phyloP scores from a whole-genome alignment of 2,329 filamentous ascomycete species.

The Massarina eburnea region DNA sequence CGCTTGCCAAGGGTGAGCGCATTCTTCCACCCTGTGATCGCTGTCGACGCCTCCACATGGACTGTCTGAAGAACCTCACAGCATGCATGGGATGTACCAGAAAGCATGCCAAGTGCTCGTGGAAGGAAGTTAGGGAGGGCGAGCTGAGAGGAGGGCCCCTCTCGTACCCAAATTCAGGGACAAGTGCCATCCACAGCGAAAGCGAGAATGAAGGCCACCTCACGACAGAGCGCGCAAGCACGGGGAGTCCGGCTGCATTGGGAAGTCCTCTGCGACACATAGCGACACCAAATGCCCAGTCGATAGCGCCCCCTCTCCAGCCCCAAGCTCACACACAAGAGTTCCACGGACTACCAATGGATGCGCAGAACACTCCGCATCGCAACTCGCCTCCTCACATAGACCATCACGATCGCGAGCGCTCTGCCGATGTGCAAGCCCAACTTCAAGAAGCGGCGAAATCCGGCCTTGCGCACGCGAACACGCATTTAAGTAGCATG shows the following conservation, averaged over 20 bases:
- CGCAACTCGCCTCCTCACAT: conserved; percentile 24
- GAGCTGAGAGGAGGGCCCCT: conserved; percentile 54
- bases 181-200: conserved; percentile 35
- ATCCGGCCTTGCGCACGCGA: conserved; percentile 34
- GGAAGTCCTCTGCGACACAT: conserved; percentile 27
- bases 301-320: conserved; percentile 11
- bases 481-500: conserved; percentile 16
- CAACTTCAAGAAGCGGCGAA: conserved; percentile 40
- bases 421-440: conserved; percentile 19
- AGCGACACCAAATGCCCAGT: conserved; percentile 18
- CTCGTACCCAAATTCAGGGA: conserved; percentile 20
- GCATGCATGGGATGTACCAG: conserved; percentile 86
- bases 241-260: conserved; percentile 30
- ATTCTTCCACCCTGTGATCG: conserved; percentile 84
- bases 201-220: conserved; percentile 17
- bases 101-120: conserved; percentile 86
- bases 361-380: conserved; percentile 23
- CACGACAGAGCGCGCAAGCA: conserved; percentile 29
- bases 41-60: conserved; percentile 76
- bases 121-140: conserved; percentile 77
- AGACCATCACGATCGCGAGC: conserved; percentile 17
- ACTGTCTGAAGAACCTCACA: conserved; percentile 83
- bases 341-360: conserved; percentile 11
- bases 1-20: conserved; percentile 69
- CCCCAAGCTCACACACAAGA: conserved; percentile 14